Base-by-base conservation (phyloP, 805 yeast genomes). In the Lachancea thermotolerans region DNA sequence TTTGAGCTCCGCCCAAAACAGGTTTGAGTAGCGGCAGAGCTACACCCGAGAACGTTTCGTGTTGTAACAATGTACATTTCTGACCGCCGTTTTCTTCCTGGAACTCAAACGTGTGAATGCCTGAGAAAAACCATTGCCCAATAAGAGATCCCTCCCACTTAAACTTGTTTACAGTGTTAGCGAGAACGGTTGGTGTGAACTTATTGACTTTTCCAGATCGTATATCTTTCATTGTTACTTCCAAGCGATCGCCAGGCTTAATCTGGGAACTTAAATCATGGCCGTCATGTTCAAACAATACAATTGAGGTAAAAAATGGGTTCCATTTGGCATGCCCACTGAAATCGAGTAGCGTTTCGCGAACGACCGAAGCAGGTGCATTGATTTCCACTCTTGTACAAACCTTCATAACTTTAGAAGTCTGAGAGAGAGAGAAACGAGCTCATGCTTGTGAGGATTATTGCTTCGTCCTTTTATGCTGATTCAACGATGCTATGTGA, bases 41-140 rank as follows among this genome's bases (percentile, higher is more conserved):
- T 21, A 30, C 27, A 16, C 43, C 43, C 17, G 36, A 27, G 37
- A 40, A 40, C 37, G 11, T 10, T 27, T 40, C 43, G 17, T 7
- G 10, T 31, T 40, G 43, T 5, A 30, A 6, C 10, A 40, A 25
- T 27, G 15, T 12, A 21, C 36, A 29, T 15, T 8, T 40, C n/a
- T 31, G 36, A 11, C 37, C 43, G n/a, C 27, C 37, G 30, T 40
- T 37, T 16, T 15, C 17, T 11, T 31, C 35, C 6, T 29, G 27
- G 16, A 31, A 40, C 43, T 31, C 31, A 15, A 40, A 40, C 9
- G 25, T 10, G 30, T 40, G 43, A 4, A 14, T 40, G 10, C 43
- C 43, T n/a, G 43, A 30, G 25, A 40, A 40, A 40, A 40, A 16
- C 43, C 43, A 40, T 6, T 30, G 15, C 21, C 37, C 34, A 32